phyloP scores from a whole-genome alignment of 352 stramenopile genomes.

The Globisporangium abappressorium region DNA sequence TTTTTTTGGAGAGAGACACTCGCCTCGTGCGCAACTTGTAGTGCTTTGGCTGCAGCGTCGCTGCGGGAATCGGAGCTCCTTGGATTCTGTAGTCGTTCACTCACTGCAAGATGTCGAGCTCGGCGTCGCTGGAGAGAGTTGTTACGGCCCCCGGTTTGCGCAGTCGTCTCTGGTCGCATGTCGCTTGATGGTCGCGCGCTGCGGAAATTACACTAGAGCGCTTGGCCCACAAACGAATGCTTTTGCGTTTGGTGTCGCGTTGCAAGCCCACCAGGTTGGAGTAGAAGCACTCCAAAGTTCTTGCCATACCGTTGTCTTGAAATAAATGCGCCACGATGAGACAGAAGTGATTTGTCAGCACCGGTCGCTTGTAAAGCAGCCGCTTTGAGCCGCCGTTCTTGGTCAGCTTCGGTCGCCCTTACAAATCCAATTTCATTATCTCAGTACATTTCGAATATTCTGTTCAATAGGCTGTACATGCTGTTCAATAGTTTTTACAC shows the following conservation, averaged over 20 bases:
- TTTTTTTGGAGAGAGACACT: not conserved
- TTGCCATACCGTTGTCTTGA: not conserved
- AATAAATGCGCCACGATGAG: not conserved
- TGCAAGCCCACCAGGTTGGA: not conserved
- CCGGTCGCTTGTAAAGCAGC: not conserved
- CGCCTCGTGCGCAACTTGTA: not conserved
- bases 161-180: not conserved
- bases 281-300: not conserved
- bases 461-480: too few relatives aligned
- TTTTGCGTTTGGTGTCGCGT: not conserved
- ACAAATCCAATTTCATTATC: not conserved
- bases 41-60: not conserved
- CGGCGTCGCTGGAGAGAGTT: not conserved
- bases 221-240: not conserved
- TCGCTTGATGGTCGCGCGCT: not conserved
- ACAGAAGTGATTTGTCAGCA: not conserved
- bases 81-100: not conserved
- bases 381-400: not conserved
- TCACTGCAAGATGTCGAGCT: not conserved
- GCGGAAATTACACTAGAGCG: not conserved
- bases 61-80: not conserved
- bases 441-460: too few relatives aligned
- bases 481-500: not conserved
- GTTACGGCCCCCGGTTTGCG: not conserved
- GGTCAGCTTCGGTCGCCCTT: not conserved